These are phyloP conservation scores for Alternaria consortialis DNA, from an alignment of 2,329 filamentous ascomycete genomes.

Conservation along the genomic window DNA sequence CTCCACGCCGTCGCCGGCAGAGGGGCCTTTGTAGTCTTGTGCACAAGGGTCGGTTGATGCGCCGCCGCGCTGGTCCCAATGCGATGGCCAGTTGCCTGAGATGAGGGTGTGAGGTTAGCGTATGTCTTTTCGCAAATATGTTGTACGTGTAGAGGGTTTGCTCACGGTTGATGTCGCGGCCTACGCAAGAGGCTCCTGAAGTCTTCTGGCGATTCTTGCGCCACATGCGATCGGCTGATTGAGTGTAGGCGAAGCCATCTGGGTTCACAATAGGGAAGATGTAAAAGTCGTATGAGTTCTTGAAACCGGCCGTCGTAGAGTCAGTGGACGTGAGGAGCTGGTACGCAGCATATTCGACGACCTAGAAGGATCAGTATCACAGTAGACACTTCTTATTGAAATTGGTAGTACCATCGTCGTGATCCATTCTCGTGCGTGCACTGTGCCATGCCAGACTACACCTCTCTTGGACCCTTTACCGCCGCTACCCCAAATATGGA, in stretches of 20 bases:
- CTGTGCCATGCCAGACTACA: slow-evolving; percentile 51
- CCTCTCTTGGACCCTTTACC: slow-evolving; percentile 50
- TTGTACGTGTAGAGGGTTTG: neutral
- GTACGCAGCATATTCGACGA: slow-evolving; percentile 50
- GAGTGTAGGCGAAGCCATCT: slow-evolving; percentile 51
- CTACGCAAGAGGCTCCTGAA: slow-evolving; percentile 42
- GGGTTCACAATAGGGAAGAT: slow-evolving; percentile 58
- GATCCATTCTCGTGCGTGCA: slow-evolving; percentile 52
- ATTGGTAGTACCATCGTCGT: slow-evolving; percentile 37
- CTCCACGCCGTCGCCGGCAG: slow-evolving; percentile 48
- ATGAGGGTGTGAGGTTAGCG: neutral
- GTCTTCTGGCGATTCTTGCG: slow-evolving; percentile 51
- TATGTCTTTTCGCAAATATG: neutral
- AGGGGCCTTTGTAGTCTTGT: slow-evolving; percentile 49
- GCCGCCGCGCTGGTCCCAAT: slow-evolving; percentile 45
- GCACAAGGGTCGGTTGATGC: slow-evolving; percentile 49
- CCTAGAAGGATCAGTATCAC: slow-evolving; percentile 19
- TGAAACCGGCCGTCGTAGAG: slow-evolving; percentile 49
- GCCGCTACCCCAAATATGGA: slow-evolving; percentile 51
- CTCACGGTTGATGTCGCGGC: slow-evolving; percentile 50
- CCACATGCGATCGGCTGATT: slow-evolving; percentile 51
- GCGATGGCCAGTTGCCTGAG: slow-evolving; percentile 48
- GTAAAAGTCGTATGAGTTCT: slow-evolving; percentile 73
- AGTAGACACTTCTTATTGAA: neutral
- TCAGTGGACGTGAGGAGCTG: slow-evolving; percentile 47